Base-by-base conservation (phyloP, 257 asterid species). In the Petunia axillaris region DNA sequence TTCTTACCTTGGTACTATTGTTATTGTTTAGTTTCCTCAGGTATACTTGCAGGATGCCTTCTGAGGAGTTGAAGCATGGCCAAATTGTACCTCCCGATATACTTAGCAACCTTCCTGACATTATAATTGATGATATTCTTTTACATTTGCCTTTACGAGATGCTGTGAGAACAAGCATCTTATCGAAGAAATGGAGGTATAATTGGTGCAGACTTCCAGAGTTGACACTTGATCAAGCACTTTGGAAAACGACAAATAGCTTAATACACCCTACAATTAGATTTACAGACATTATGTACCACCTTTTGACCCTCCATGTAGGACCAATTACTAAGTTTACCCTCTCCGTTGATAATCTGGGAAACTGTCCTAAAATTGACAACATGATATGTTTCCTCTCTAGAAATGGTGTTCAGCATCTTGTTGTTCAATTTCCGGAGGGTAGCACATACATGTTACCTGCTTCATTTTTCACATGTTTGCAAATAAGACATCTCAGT, bases 261-360 rank as follows among this genome's bases (percentile, higher is more conserved):
- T 55, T 2, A 55, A 55, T 55, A 55, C 35, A 6, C 8, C 62
- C 5, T 55, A 8, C 25, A 55, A 55, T 14, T 55, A 4, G 25
- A 25, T 55, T 55, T 55, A 55, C 1, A 55, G 62, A 55, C 35
- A 55, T 55, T 13, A 55, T 55, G 2, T 68, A 6, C 25, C 75
- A 57, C 57, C 50, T 83, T 52, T 43, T 79, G 36, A 14, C 41
- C 4, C 76, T 63, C 67, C 86, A 48, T 66, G 79, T 54, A 13
- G 81, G 83, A 38, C 79, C 83, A 10, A 39, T 83, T 41, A 11
- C 37, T 0, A 76, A 80, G 65, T 83, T 83, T 75, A 57, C 3
- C 63, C 63, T 57, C 36, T 57, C 63, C 8, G 14, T 54, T 55
- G 7, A 16, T 14, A 14, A 4, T 55, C 0, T 3, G 60, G 25